These are phyloP conservation scores for Berkeleyomyces rouxiae DNA, from an alignment of 2,329 filamentous ascomycete species.

Conservation along the genomic window DNA sequence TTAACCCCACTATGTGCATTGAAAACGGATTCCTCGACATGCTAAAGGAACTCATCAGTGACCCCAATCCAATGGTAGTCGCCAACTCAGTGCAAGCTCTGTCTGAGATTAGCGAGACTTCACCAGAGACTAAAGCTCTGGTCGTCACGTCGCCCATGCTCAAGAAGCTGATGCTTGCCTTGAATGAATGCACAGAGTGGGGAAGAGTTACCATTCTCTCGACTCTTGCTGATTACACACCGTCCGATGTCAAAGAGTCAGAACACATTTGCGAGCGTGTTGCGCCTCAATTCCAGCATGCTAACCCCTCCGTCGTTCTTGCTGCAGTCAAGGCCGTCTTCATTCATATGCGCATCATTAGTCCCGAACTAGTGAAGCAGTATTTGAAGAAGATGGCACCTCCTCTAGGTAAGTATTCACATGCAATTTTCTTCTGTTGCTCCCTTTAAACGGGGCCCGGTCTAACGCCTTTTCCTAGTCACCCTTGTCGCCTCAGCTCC, in stretches of 20 bases:
- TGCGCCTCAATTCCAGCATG: constrained; percentile 92
- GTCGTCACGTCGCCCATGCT: constrained; percentile 66
- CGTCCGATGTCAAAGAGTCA: constrained; percentile 80
- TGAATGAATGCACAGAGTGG: constrained; percentile 99
- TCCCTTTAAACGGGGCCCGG: background rate
- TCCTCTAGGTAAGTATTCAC: constrained; percentile 51
- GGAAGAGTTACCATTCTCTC: constrained; percentile 85
- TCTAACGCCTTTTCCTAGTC: constrained; percentile 34
- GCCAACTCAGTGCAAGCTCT: constrained; percentile 92
- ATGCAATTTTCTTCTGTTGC: background rate
- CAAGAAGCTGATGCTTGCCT: constrained; percentile 89
- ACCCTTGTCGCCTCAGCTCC: constrained; percentile 89
- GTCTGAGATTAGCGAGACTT: constrained; percentile 76
- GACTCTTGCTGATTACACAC: constrained; percentile 74
- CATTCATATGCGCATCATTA: constrained; percentile 79
- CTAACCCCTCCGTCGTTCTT: constrained; percentile 90
- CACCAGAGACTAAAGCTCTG: constrained; percentile 78
- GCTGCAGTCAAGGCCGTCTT: constrained; percentile 98
- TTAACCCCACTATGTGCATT: constrained; percentile 81
- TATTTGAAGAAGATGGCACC: constrained; percentile 99
- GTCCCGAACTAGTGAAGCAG: constrained; percentile 58
- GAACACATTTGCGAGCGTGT: constrained; percentile 97
- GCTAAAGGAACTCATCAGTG: constrained; percentile 87
- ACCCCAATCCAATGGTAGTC: constrained; percentile 97
- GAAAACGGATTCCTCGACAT: constrained; percentile 94